phyloP scores from a whole-genome alignment of 495 filamentous ascomycete species.

The Podospora sp. region DNA sequence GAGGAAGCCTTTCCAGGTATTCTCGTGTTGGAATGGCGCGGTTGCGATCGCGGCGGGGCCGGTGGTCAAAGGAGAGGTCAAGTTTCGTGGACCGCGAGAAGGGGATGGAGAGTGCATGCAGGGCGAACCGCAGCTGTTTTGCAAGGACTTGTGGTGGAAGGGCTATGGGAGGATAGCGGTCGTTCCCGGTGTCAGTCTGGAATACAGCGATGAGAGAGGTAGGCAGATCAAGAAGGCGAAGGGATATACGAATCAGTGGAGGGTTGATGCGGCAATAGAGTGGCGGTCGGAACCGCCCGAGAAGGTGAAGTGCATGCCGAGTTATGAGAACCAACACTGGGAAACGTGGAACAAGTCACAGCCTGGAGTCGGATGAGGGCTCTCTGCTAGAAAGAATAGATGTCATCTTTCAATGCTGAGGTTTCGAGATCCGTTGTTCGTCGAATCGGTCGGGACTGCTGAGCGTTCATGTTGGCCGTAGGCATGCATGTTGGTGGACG shows the following conservation, averaged over 20 bases:
- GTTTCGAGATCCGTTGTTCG: too few species aligned
- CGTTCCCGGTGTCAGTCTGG: conserved; percentile 52
- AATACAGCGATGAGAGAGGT: conserved; percentile 44
- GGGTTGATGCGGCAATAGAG: conserved; percentile 4
- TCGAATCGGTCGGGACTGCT: too few species aligned
- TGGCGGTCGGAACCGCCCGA: conserved; percentile 27
- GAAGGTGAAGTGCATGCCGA: conserved; percentile 30
- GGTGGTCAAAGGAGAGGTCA: conserved; percentile 36
- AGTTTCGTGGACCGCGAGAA: conserved; percentile 37
- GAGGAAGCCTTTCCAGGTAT: conserved; percentile 53
- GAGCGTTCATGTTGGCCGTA: too few species aligned
- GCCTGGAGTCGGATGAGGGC: background rate
- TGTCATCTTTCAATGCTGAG: too few species aligned
- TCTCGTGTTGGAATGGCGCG: conserved; percentile 58
- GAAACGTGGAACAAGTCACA: conserved; percentile 30
- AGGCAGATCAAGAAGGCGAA: conserved; percentile 43
- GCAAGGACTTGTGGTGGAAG: conserved; percentile 52
- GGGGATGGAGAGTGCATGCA: conserved; percentile 48
- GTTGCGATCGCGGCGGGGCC: conserved; percentile 34
- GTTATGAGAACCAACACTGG: conserved; percentile 28
- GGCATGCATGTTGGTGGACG: too few species aligned
- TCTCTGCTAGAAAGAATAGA: too few species aligned
- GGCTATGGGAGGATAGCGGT: conserved; percentile 52
- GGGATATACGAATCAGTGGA: conserved; percentile 39
- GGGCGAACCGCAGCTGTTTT: conserved; percentile 54